phyloP scores from a whole-genome alignment of 176 grass and related monocot genomes.

The Areca catechu region DNA sequence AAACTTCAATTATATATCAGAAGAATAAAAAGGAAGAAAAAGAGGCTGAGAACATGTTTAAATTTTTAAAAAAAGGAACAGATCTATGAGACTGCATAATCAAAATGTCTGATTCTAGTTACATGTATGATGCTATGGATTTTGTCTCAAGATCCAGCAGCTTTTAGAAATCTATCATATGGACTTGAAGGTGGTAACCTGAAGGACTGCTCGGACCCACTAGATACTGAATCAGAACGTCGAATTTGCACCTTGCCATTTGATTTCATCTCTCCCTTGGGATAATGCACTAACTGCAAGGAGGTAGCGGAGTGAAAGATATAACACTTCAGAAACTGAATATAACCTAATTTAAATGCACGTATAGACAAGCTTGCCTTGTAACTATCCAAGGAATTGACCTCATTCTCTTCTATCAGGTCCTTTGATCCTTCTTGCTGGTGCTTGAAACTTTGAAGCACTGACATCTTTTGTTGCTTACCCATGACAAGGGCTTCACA shows the following conservation, averaged over 20 bases:
- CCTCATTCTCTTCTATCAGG: constrained; percentile 20
- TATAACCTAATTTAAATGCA: background rate
- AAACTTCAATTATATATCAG: too few species aligned
- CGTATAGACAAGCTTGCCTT: constrained; percentile 30
- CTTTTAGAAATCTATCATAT: constrained; percentile 94
- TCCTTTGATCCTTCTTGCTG: constrained; percentile 37
- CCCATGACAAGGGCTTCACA: constrained; percentile 88
- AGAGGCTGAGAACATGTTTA: too few species aligned
- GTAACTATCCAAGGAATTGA: constrained; percentile 20
- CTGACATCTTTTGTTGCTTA: constrained; percentile 89
- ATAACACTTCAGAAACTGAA: background rate
- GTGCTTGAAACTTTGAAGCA: constrained; percentile 78
- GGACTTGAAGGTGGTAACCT: constrained; percentile 83
- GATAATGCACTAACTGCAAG: constrained; percentile 39
- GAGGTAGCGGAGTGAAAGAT: constrained; percentile 1
- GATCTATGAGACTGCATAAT: too few species aligned
- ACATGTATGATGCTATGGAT: too few species aligned
- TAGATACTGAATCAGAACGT: constrained; percentile 47
- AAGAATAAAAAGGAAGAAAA: too few species aligned
- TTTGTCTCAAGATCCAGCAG: constrained; percentile 57
- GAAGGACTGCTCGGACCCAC: constrained; percentile 61
- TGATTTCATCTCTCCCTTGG: constrained; percentile 23
- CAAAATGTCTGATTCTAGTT: too few species aligned
- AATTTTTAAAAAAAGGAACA: too few species aligned
- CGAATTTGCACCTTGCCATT: constrained; percentile 33